Base-by-base conservation (phyloP, 176 grass and related monocot genomes). In the Aegilops longissima region DNA sequence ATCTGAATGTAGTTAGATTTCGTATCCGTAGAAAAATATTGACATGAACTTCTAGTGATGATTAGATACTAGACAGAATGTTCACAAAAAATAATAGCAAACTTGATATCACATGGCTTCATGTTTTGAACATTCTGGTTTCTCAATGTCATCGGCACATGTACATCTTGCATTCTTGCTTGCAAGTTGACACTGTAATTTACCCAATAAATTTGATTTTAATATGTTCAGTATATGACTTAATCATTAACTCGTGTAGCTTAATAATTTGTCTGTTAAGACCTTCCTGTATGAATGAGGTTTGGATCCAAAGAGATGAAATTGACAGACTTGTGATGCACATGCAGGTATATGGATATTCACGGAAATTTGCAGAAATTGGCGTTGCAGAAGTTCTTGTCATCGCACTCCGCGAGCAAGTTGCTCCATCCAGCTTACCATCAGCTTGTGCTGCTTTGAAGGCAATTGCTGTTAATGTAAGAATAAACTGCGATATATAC, bases 381-480 rank as follows among this genome's bases (percentile, higher is more conserved):
- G 93, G 96, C 30, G 88, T 98, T 30, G 88, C 86, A 3, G 92
- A 88, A 93, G 93, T 86, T 86, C 93, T 98, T 86, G 90, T 98
- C 52, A 79, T 70, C 30, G 86, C 90, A 88, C 82, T 98, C 88
- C 63, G 49, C 61, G 78, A 86, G 14, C 90, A 93, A 86, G 76
- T 94, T 9, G 75, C 75, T 90, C 88, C 87, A 78, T 88, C 90
- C 29, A 91, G 86, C 70, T 87, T 96, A 78, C 83, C 92, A 91
- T 93, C 96, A 67, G 92, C 87, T 58, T 98, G 93, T 89, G 92
- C 87, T 86, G 92, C 96, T 91, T 85, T 98, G 82, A 98, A 96
- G 83, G 92, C 93, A 1, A 85, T 98, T 80, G 93, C 96, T 78
- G 96, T 98, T 62, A 98, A 98, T 91, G 93, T 98, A 92, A 95